These are phyloP conservation scores for Kappamyces sp. DNA, from an alignment of 192 early-diverging fungal species.

Conservation along the genomic window DNA sequence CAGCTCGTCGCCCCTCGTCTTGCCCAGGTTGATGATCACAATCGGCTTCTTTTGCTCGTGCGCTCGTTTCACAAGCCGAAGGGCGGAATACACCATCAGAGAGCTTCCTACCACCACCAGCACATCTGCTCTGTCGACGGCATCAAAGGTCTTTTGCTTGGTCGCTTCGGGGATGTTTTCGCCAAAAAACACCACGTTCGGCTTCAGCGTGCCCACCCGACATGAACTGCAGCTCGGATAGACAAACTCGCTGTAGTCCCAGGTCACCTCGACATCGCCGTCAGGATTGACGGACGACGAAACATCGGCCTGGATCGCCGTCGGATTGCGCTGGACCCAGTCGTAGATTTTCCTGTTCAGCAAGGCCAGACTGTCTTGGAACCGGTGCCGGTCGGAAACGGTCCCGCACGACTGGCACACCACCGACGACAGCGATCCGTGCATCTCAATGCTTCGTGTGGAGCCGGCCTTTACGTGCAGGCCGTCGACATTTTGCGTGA, in stretches of 20 bases:
- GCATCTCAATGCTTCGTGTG: constrained; percentile 68
- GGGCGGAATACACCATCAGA: constrained; percentile 77
- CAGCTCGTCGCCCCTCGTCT: constrained; percentile 66
- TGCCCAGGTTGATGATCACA: constrained; percentile 67
- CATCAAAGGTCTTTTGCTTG: constrained; percentile 47
- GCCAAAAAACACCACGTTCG: constrained; percentile 81
- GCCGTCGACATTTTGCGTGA: constrained; percentile 93
- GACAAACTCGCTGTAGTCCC: constrained; percentile 57
- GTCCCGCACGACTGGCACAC: constrained; percentile 67
- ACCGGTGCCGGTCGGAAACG: constrained; percentile 44
- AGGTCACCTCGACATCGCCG: constrained; percentile 65
- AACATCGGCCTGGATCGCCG: constrained; percentile 24
- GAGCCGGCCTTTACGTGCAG: constrained; percentile 60
- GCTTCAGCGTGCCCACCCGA: constrained; percentile 45
- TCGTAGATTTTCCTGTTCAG: constrained; percentile 65
- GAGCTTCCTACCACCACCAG: constrained; percentile 78
- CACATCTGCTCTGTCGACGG: constrained; percentile 53
- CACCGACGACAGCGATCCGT: constrained; percentile 71
- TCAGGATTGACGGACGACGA: constrained; percentile 65
- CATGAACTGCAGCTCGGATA: constrained; percentile 71
- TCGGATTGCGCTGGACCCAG: constrained; percentile 31
- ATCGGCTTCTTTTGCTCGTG: constrained; percentile 55
- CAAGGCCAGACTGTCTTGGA: constrained; percentile 59
- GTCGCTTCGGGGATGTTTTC: constrained; percentile 64
- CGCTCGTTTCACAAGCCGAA: constrained; percentile 65